phyloP scores from a whole-genome alignment of 169 alveolate species.

The Eimeria necatrix region DNA sequence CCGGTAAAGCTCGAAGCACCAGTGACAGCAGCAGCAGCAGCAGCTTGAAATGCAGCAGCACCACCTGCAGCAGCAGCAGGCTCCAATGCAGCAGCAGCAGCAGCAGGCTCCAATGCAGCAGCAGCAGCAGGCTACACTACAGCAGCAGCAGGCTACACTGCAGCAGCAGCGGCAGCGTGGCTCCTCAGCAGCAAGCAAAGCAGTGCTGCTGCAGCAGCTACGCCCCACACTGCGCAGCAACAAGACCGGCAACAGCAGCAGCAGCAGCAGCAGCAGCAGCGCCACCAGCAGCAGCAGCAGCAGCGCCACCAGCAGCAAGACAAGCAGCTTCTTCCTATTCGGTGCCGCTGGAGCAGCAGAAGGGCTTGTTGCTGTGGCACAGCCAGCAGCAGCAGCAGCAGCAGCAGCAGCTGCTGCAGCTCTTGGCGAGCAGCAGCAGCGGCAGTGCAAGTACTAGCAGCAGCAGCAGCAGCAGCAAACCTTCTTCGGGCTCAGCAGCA shows the following conservation, averaged over 20 bases:
- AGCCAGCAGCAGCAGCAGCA: neutral
- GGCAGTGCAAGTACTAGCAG: neutral
- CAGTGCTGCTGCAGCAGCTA: neutral
- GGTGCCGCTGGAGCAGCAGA: neutral
- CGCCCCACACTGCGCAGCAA: too few species aligned
- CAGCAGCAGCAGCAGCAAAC: constrained; percentile 23
- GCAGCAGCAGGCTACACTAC: too few species aligned
- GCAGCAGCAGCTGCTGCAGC: neutral
- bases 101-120: neutral
- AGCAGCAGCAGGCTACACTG: too few species aligned
- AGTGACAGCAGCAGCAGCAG: neutral
- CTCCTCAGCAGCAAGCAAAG: neutral
- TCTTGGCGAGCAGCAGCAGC: neutral
- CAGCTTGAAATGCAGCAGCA: neutral
- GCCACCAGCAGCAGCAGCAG: too few species aligned
- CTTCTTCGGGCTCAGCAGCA: neutral
- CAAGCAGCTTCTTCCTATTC: too few species aligned
- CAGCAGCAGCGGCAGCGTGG: neutral
- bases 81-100: neutral
- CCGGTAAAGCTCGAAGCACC: neutral
- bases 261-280: neutral
- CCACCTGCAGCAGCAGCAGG: neutral
- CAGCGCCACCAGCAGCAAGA: too few species aligned
- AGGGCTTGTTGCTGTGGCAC: neutral
- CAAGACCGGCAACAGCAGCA: too few species aligned